Evolutionary conservation across 805 yeast species (phyloP).

Genomic region (Alloascoidea hylecoeti): DNA sequence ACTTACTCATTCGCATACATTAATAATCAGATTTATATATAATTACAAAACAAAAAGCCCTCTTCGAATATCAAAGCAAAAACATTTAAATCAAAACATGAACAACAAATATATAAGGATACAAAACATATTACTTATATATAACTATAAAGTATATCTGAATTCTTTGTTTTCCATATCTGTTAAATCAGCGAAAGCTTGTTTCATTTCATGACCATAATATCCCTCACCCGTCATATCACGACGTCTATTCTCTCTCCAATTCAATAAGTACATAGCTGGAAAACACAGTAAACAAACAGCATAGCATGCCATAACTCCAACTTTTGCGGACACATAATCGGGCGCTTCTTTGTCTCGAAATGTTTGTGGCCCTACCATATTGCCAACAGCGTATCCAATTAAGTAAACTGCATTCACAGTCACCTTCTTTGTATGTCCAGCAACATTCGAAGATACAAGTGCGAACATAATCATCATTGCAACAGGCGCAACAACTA

Average conservation of each 20-base stretch:
- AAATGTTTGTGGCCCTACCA: conserved; percentile 67
- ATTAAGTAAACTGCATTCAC: conserved; percentile 44
- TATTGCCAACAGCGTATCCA: conserved; percentile 54
- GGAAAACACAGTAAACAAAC: conserved; percentile 20
- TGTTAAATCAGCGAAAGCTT: conserved; percentile 36
- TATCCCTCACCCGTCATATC: conserved; percentile 1
- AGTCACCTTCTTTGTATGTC: conserved; percentile 59
- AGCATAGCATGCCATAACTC: conserved; percentile 34
- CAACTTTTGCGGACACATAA: conserved; percentile 45
- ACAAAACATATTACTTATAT: no score
- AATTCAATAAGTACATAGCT: conserved; percentile 26
- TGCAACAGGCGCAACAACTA: conserved; percentile 12
- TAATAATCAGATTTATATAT: no score
- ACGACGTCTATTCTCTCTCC: conserved; percentile 7
- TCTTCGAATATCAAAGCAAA: no score
- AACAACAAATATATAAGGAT: no score
- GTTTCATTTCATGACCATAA: conserved; percentile 4
- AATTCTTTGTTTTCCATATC: conserved; percentile 39
- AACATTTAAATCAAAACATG: no score
- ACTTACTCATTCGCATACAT: no score
- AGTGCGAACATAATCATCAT: conserved; percentile 16
- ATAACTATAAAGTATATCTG: conserved; percentile 23
- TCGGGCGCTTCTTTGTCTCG: conserved; percentile 40
- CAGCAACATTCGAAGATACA: conserved; percentile 42
- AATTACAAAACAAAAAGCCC: no score